phyloP scores from a whole-genome alignment of 148 eudicot species.

The Amaranthus hypochondriacus region DNA sequence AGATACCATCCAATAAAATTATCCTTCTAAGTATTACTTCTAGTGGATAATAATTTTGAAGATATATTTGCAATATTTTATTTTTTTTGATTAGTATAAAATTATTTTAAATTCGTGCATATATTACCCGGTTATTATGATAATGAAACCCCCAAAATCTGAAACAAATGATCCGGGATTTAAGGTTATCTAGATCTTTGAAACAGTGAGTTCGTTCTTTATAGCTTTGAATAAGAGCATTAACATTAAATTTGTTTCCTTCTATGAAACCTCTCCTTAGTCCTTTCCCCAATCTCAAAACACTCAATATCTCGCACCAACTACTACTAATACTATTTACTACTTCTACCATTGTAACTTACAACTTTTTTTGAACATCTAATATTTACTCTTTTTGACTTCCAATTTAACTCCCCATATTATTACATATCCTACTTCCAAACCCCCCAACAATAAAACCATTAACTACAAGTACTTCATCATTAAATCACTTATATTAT shows the following conservation, averaged over 20 bases:
- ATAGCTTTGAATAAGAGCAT: constrained; percentile 17
- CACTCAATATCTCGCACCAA: constrained; percentile 11
- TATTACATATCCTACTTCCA: not conserved
- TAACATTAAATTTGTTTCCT: constrained; percentile 25
- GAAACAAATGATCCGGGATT: not conserved
- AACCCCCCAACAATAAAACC: too few species aligned
- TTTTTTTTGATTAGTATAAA: too few species aligned
- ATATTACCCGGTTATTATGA: not conserved
- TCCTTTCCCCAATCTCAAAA: not conserved
- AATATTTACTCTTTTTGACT: constrained; percentile 19
- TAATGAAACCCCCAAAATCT: not conserved
- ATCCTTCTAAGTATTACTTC: too few species aligned
- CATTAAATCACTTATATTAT: not conserved
- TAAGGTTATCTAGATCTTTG: constrained; percentile 1
- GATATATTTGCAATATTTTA: too few species aligned
- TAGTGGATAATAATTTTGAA: too few species aligned
- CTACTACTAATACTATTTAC: not conserved
- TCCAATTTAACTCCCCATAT: not conserved
- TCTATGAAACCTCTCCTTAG: constrained; percentile 16
- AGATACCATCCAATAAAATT: too few species aligned
- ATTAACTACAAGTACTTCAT: not conserved
- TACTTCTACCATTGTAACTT: constrained; percentile 24
- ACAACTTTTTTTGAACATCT: constrained; percentile 23
- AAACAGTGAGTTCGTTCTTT: not conserved
- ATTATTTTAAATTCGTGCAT: too few species aligned